Base-by-base conservation (phyloP, 2,329 filamentous ascomycete species). In the Fusarium sp. region DNA sequence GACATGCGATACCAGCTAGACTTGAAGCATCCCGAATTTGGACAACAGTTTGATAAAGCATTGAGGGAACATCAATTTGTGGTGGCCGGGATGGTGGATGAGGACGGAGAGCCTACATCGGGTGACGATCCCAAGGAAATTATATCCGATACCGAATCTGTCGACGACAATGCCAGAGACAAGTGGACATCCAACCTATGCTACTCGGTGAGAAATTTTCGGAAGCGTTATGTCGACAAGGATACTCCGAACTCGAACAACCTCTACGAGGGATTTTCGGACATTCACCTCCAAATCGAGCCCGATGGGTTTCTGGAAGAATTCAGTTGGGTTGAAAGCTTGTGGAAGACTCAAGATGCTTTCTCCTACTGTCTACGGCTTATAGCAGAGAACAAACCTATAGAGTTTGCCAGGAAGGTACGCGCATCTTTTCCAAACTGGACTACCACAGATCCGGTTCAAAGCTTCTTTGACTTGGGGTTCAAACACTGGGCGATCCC, bases 391-490 rank as follows among this genome's bases (percentile, higher is more conserved):
- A n/a, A 42, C 0, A 5, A 38, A 2, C 24, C 31, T 2, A 3
- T 3, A 8, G 22, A 44, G 5, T 58, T 55, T 1, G 5, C 28
- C 6, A 26, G 7, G 13, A 22, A 33, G 7, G 3, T 58, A 0
- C 9, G 9, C 0, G 1, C 1, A 0, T 3, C 3, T 0, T 54
- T 58, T 13, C 48, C 39, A 0, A 14, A 38, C 0, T 58, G 31
- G 55, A 6, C 3, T 15, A 22, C 7, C 2, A 1, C 5, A n/a
- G 9, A 54, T 4, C 7, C 24, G 1, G 11, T 45, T 1, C 9
- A 18, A 6, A 3, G 8, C 2, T 44, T 55, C 1, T 1, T 58
- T 2, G 1, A 4, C n/a, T 6, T 59, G 8, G 10, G 33, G 0
- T 56, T 56, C 18, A 40, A 56, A 0, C 26, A n/a, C 2, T 59